Conservation (phyloP, 148 eudicot genomes). For the Spergularia bocconei region DNA sequence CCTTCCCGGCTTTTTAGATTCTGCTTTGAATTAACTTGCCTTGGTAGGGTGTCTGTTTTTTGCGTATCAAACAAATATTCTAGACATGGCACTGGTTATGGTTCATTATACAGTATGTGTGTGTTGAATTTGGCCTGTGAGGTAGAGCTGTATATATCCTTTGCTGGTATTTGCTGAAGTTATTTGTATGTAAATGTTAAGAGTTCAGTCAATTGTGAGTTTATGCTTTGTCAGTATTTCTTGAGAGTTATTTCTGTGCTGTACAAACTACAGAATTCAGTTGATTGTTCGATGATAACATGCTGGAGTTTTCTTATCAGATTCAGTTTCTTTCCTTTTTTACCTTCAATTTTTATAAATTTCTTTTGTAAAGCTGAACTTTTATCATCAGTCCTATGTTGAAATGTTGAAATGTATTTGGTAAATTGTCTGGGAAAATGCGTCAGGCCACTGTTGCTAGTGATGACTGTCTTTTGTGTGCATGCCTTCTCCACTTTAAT, state of each 20-base stretch:
- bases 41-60: neutral
- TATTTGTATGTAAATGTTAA: neutral
- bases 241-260: neutral
- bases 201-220: neutral
- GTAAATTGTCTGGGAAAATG: neutral
- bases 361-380: neutral
- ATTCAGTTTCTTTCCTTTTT: neutral
- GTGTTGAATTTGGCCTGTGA: no score
- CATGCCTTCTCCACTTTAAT: neutral
- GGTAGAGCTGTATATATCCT: neutral
- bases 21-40: neutral
- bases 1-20: neutral
- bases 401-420: neutral
- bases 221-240: neutral
- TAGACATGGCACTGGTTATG: neutral
- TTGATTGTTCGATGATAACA: neutral
- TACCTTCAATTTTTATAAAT: neutral
- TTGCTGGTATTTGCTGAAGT: neutral
- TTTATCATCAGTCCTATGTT: neutral
- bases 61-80: neutral
- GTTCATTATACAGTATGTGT: neutral
- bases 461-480: neutral
- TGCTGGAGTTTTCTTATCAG: neutral
- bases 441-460: neutral
- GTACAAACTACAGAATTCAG: neutral